Percentiles rank a stretch among this genome's conserved stretches.
Conservation (phyloP, 805 yeast species). For the Cephaloascus albidus region DNA sequence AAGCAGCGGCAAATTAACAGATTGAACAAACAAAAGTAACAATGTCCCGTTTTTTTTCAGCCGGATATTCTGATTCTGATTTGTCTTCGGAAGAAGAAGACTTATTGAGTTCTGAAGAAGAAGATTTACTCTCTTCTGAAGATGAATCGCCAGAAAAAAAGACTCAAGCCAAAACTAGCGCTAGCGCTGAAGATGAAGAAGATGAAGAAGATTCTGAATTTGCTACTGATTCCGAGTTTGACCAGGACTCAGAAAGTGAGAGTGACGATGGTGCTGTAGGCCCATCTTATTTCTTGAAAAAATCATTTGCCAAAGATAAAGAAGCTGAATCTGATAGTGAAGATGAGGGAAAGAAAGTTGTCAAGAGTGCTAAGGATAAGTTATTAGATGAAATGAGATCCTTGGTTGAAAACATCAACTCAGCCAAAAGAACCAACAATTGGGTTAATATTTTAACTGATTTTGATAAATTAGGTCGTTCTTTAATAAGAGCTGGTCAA, state of each 20-base stretch:
- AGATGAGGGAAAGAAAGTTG: conserved; percentile 73
- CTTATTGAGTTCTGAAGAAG: conserved; percentile 49
- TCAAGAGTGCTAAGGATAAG: conserved; percentile 90
- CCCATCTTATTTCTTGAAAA: conserved; percentile 47
- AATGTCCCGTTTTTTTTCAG: conserved; percentile 89
- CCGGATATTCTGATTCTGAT: conserved; percentile 49
- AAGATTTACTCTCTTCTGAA: conserved; percentile 39
- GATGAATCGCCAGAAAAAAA: conserved; percentile 19
- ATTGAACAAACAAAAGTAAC: conserved; percentile 3
- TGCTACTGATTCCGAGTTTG: conserved; percentile 40
- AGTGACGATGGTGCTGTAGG: conserved; percentile 34
- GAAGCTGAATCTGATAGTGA: conserved; percentile 38
- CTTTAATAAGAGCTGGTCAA: conserved; percentile 61
- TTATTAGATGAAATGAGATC: conserved; percentile 77
- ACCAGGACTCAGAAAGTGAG: conserved; percentile 20
- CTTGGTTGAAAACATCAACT: conserved; percentile 57
- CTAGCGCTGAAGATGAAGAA: conserved; percentile 15
- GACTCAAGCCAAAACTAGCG: conserved; percentile 14
- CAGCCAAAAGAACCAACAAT: conserved; percentile 59
- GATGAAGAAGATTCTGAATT: conserved; percentile 20
- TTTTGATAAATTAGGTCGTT: conserved; percentile 69
- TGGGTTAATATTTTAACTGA: conserved; percentile 72
- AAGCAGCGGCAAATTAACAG: background rate
- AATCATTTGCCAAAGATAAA: conserved; percentile 27
- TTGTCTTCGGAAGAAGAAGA: conserved; percentile 45